Evolutionary conservation across 257 asterid genomes (phyloP), one percentile per base, ranked within the genome.

Genomic region (Nicotiana obtusifolia): DNA sequence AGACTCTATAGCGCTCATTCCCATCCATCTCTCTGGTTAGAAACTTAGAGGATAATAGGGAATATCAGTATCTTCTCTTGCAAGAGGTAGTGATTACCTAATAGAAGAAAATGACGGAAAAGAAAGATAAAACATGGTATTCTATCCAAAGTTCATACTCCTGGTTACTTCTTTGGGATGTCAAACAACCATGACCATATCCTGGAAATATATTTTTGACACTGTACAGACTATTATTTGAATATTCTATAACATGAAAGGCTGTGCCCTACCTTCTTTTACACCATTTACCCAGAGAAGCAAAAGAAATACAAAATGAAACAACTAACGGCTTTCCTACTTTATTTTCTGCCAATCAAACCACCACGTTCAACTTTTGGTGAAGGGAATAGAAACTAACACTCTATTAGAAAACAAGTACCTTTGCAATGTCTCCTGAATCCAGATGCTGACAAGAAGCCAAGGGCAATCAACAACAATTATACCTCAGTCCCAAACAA

Each of bases 11-110:
- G 30, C 28, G 30, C 28, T 33, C 76, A 66, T 67, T 60, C 65
- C 30, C 30, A 20, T 60, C 41, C 30, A n/a, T 68, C 10, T 3
- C 75, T 19, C 53, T 67, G 76, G 14, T 68, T 26, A 64, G 69
- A 68, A 68, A 37, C 56, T 68, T 37, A 59, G 66, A 61, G 77
- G 77, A 47, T 69, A 37, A 69, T 69, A 69, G 31, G 31, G 77
- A 69, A 68, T n/a, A 69, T 37, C 20, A 37, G n/a, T 69, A 19
- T 69, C 56, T 68, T 68, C 17, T 69, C 77, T 19, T 69, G 77
- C 31, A 69, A 37, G 31, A 69, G 77, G 31, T 37, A 69, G 19
- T 37, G 30, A 69, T 69, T 69, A 64, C 71, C 37, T 64, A 41
- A 69, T 26, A 28, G 31, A 64, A 14, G 41, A 24, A 26, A 64